A percentile compares a stretch with the other conserved stretches of the same genome.
Evolutionary conservation across 768 basidiomycete genomes (phyloP).

Genomic region (Hygrocybe punicea): DNA sequence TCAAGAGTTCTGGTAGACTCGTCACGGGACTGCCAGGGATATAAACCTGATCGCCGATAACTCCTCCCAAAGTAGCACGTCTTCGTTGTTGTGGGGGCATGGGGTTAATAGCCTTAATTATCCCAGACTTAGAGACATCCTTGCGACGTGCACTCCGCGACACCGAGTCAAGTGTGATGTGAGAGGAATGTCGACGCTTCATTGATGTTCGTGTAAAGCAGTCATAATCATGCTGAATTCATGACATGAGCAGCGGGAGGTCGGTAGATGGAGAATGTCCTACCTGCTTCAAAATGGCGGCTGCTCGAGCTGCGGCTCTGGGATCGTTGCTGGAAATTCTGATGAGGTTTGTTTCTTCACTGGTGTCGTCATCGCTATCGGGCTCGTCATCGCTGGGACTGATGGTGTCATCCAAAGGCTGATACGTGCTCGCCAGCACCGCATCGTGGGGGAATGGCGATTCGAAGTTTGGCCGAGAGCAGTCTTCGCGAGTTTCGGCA

Average conservation of each 20-base stretch:
- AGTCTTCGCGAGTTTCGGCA: not conserved
- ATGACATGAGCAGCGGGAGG: not conserved
- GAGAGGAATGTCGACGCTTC: conserved; percentile 32
- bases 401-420: not conserved
- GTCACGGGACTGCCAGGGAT: conserved; percentile 53
- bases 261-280: conserved; percentile 19
- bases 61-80: conserved; percentile 36
- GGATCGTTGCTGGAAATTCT: conserved; percentile 85
- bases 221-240: conserved; percentile 77
- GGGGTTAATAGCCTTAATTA: conserved; percentile 27
- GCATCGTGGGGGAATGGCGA: not conserved
- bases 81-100: conserved; percentile 11
- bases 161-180: conserved; percentile 33
- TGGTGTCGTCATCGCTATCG: conserved; percentile 35
- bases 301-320: conserved; percentile 84
- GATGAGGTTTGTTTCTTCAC: conserved; percentile 57
- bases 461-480: not conserved
- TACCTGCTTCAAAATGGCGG: conserved; percentile 87
- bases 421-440: not conserved
- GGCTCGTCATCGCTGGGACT: conserved; percentile 20
- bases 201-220: conserved; percentile 57
- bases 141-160: conserved; percentile 35
- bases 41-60: conserved; percentile 50
- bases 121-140: conserved; percentile 29
- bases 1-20: conserved; percentile 54